phyloP scores from a whole-genome alignment of 352 stramenopile species.

The Globisporangium heterothallicum region DNA sequence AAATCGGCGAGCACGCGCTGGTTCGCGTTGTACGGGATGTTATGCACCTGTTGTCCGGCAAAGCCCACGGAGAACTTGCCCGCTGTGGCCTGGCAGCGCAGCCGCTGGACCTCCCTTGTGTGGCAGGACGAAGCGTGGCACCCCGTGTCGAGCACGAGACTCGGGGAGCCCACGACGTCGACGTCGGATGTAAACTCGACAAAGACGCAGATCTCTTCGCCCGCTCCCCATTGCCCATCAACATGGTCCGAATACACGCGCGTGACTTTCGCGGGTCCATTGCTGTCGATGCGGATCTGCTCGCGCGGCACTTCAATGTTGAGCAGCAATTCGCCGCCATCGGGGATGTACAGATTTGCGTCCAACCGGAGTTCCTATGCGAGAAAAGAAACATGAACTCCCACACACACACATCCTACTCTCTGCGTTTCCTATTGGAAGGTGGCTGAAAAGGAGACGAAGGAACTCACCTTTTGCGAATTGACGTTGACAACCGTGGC shows the following conservation, averaged over 20 bases:
- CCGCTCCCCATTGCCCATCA: constrained; percentile 46
- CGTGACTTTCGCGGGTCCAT: constrained; percentile 54
- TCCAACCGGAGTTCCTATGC: constrained; percentile 50
- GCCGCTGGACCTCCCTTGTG: constrained; percentile 50
- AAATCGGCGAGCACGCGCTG: constrained; percentile 37
- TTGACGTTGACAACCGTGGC: constrained; percentile 40
- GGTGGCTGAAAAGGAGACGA: not conserved
- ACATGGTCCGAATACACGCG: constrained; percentile 52
- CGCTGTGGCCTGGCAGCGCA: constrained; percentile 51
- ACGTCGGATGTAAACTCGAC: constrained; percentile 70
- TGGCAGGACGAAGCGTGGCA: constrained; percentile 47
- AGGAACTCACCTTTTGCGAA: constrained; percentile 25
- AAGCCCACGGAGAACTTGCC: constrained; percentile 68
- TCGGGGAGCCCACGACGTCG: constrained; percentile 44
- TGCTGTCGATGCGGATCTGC: constrained; percentile 37
- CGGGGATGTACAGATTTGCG: constrained; percentile 66
- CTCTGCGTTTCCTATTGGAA: too few species aligned
- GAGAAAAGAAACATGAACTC: not conserved
- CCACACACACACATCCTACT: not conserved
- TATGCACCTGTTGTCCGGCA: constrained; percentile 39
- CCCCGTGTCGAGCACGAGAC: constrained; percentile 47
- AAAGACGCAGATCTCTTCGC: constrained; percentile 53
- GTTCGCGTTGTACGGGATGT: constrained; percentile 62
- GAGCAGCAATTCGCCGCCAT: constrained; percentile 60
- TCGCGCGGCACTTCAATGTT: constrained; percentile 59